Evolutionary conservation across 2,329 filamentous ascomycete genomes (phyloP), one percentile per base, ranked within the genome.

Genomic region (Penicillium sp.): DNA sequence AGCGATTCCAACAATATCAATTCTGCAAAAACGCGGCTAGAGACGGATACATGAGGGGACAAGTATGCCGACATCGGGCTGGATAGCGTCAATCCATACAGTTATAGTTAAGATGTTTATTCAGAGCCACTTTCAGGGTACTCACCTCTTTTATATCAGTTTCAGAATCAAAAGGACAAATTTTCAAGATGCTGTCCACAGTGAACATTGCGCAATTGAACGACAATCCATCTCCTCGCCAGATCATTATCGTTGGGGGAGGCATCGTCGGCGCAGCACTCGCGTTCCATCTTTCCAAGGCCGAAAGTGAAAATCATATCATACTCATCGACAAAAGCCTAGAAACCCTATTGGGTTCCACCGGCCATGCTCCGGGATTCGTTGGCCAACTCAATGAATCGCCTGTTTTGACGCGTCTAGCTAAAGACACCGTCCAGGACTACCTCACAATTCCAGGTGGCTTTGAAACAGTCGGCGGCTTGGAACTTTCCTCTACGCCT

Each of bases 381-480:
- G 64, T 75, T 6, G 72, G 72, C 23, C 70, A 75, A 53, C 70
- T 68, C 52, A 75, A 74, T 40, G 69, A 72, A 43, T 70, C 67
- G 8, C 38, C 65, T 1, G 61, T 68, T 2, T 57, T 74, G 13
- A 74, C 71, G 1, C 65, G 50, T 11, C 64, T 75, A 5, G 71
- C 72, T 0, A 63, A 69, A 25, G 67, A 72, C 5, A 72, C 63
- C 0, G 69, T 71, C 7, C 60, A 60, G 10, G 70, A 71, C 48
- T 71, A 72, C 40, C 53, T 55, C n/a, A 60, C 61, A 29, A 61
- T 72, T 7, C 67, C 69, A 0, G 61, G 58, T 21, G 69, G 65
- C 9, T 70, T 72, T n/a, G 60, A 69, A 34, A 50, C 44, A 13
- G 63, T 70, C 2, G 69, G 69, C 8, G 65, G 69, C 0, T 57